Percentiles rank a stretch among this genome's conserved stretches.
Evolutionary conservation across 2,329 filamentous ascomycete species (phyloP).

Genomic region (Hawksworthiomyces lignivorus): DNA sequence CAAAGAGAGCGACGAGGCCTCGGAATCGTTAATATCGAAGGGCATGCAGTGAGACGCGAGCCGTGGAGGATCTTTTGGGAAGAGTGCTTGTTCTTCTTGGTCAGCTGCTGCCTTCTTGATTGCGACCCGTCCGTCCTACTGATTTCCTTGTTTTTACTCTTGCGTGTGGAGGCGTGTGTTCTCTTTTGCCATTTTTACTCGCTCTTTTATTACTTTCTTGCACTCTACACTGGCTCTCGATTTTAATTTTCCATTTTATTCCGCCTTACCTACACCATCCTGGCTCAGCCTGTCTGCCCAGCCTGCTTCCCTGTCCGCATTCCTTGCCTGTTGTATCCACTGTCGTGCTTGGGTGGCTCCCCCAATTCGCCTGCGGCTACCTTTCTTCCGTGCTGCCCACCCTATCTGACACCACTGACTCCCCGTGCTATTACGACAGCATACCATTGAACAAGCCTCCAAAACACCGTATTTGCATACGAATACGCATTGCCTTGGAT

Average conservation of each 20-base stretch:
- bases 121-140: background rate
- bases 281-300: constrained; percentile 8
- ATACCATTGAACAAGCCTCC: constrained; percentile 5
- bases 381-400: constrained; percentile 9
- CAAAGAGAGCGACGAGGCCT: too few species aligned
- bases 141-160: background rate
- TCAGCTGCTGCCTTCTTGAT: background rate
- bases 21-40: constrained; percentile 10
- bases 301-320: too few species aligned
- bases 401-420: constrained; percentile 8
- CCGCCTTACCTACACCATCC: constrained; percentile 7
- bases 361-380: constrained; percentile 4
- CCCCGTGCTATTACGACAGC: constrained; percentile 5
- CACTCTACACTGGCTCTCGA: too few species aligned
- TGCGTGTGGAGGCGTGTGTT: too few species aligned
- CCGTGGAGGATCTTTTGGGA: constrained; percentile 2
- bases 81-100: background rate
- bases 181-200: background rate
- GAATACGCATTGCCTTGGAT: constrained; percentile 2
- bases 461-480: constrained; percentile 8
- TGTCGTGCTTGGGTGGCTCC: constrained; percentile 2
- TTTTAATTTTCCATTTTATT: constrained; percentile 2
- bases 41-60: constrained; percentile 15
- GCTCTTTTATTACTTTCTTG: background rate
- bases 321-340: constrained; percentile 9